Conservation (phyloP, 208 protist genomes). For the Leishmania mexicana region DNA sequence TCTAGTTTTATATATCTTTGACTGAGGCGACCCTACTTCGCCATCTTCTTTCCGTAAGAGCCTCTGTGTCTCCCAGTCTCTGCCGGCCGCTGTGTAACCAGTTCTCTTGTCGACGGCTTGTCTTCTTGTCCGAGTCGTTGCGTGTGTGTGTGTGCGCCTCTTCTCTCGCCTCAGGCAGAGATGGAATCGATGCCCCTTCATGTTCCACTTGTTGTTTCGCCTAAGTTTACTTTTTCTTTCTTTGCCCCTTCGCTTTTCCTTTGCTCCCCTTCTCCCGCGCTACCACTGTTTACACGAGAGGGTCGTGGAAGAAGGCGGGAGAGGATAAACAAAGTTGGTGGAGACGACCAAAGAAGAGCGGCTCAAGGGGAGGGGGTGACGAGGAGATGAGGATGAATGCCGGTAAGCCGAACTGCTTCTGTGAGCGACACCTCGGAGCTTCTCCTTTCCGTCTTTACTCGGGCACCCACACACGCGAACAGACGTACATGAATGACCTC, state of each 20-base stretch:
- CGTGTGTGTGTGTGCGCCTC: not conserved
- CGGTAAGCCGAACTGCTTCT: not conserved
- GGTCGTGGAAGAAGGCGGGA: not conserved
- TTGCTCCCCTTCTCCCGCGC: not conserved
- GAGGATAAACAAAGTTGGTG: not conserved
- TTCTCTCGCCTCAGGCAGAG: not conserved
- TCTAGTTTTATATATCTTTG: not conserved
- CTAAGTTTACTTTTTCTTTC: not conserved
- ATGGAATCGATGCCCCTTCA: not conserved
- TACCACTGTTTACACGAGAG: not conserved
- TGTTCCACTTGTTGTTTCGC: not conserved
- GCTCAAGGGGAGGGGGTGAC: not conserved
- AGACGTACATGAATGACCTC: not conserved
- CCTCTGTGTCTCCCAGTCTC: not conserved
- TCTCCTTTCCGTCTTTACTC: not conserved
- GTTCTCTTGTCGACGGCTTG: not conserved
- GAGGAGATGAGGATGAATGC: not conserved
- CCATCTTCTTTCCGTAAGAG: not conserved
- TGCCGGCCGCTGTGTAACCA: not conserved
- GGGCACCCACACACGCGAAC: not conserved
- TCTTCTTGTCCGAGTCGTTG: not conserved
- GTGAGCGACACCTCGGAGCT: not conserved
- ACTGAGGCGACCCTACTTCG: not conserved
- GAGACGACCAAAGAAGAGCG: not conserved
- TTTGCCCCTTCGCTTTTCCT: no score